phyloP scores from a whole-genome alignment of 1,139 yeast genomes.

The Diutina siamensis region DNA sequence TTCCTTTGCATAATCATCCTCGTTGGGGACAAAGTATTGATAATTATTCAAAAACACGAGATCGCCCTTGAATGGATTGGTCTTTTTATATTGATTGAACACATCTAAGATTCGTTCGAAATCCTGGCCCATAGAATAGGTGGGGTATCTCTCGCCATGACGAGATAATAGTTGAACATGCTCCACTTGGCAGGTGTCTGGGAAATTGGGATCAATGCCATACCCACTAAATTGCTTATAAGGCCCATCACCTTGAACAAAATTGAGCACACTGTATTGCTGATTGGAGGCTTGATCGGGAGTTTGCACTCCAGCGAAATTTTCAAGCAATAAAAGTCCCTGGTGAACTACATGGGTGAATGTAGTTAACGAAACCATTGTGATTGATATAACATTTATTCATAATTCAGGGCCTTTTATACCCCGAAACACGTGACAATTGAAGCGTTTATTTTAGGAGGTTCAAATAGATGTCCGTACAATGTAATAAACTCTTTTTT shows the following conservation, averaged over 20 bases:
- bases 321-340: background rate
- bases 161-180: conserved; percentile 4
- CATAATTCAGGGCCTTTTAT: too few species aligned
- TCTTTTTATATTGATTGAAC: conserved; percentile 13
- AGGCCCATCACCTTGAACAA: conserved; percentile 2
- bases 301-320: background rate
- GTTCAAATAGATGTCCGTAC: too few species aligned
- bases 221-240: conserved; percentile 4
- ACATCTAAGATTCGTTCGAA: conserved; percentile 8
- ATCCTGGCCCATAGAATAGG: background rate
- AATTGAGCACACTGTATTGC: conserved; percentile 10
- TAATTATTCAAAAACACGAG: conserved; percentile 23
- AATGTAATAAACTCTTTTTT: too few species aligned
- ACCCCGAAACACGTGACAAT: too few species aligned
- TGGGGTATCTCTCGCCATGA: conserved; percentile 6
- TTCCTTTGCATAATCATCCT: conserved; percentile 19
- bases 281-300: conserved; percentile 28
- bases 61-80: conserved; percentile 17
- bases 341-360: background rate
- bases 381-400: too few species aligned
- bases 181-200: background rate
- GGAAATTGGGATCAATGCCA: background rate
- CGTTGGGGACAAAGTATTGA: conserved; percentile 20
- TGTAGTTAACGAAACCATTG: background rate
- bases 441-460: too few species aligned